Evolutionary conservation across 75 land plant genomes (phyloP), one percentile per base, ranked within the genome.

Genomic region (Picea glauca): DNA sequence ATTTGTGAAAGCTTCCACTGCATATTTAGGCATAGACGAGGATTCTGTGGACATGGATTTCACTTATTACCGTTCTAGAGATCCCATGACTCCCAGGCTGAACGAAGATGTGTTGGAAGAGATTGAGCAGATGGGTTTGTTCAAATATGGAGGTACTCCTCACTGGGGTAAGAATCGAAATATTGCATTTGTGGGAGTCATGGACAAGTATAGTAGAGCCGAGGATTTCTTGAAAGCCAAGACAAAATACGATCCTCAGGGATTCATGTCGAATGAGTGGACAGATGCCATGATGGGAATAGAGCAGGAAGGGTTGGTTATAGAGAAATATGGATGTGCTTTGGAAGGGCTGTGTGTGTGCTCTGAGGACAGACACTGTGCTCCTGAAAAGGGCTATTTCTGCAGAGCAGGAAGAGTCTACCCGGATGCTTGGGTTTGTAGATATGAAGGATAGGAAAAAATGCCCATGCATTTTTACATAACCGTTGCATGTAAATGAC

Each of bases 101-200:
- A 76, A 84, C 50, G 86, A 91, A 61, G 98, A 93, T 66, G 81
- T 94, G 32, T 46, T 87, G 11, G 91, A 92, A 63, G 95, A 94
- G 82, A 75, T 94, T 0, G 98, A 93, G 76, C 95, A 94, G 80
- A 83, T 94, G 65, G 88, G 76, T 26, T 6, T 91, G 23, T 84
- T 86, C 82, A 94, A 94, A 80, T 91, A 94, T 61, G 89, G 84
- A 12, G 95, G 77, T 0, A 63, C 83, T 20, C 98, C 95, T 21
- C 98, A 94, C 35, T 94, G 98, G 98, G 98, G 95, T 3, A 94
- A 94, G 83, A 93, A 91, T 77, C 56, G 98, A 21, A 84, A 82
- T 30, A 43, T 78, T 21, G 91, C 87, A 1, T 93, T 93, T 65
- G 21, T 76, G 14, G 84, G 74, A 2, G 88, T 84, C 66, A 62